Percentiles rank a stretch among this genome's conserved stretches.
phyloP scores from a whole-genome alignment of 2,329 filamentous ascomycete species.

The Fusarium sulawesiense region DNA sequence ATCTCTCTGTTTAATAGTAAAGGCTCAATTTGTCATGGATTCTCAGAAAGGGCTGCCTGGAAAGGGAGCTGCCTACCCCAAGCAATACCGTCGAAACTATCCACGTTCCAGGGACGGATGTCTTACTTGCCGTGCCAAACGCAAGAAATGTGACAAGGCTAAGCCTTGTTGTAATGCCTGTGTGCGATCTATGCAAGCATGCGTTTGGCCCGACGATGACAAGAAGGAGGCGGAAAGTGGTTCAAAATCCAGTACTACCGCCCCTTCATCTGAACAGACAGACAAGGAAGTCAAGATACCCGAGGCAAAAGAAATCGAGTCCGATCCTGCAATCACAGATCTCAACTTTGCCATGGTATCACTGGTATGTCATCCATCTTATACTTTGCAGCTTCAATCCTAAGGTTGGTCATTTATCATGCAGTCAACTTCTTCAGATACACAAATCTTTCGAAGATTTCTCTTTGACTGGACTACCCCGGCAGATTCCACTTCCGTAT shows the following conservation, averaged over 20 bases:
- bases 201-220: background rate
- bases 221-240: background rate
- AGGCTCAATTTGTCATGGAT: background rate
- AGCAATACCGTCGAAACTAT: background rate
- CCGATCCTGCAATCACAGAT: background rate
- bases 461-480: background rate
- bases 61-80: background rate
- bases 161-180: background rate
- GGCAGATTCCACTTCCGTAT: background rate
- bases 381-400: fast-evolving
- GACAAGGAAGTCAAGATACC: too few species aligned
- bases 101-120: background rate
- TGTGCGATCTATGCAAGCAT: background rate
- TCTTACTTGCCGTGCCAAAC: background rate
- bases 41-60: background rate
- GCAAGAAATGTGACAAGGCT: background rate
- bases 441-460: background rate
- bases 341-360: background rate
- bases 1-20: too few species aligned
- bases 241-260: background rate
- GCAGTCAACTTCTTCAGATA: background rate
- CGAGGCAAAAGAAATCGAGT: background rate
- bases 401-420: too few species aligned
- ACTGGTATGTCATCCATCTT: background rate
- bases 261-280: background rate